Evolutionary conservation across 345 rosid species (phyloP).

Genomic region (Salix dunnii): DNA sequence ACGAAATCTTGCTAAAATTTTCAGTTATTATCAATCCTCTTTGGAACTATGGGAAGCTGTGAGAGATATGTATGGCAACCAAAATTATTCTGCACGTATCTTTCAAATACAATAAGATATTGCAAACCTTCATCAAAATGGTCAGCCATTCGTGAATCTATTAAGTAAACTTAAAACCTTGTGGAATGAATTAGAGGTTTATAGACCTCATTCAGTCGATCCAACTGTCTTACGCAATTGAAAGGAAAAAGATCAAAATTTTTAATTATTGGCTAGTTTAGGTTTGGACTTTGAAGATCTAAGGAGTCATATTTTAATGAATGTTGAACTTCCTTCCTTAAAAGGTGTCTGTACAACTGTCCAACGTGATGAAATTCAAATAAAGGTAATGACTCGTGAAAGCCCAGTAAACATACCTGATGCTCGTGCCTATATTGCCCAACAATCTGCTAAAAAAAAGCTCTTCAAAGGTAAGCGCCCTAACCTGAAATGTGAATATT

Average conservation of each 20-base stretch:
- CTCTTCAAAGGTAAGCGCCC: not conserved
- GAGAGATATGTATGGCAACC: not conserved
- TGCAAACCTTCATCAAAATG: not conserved
- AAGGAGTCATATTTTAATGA: not conserved
- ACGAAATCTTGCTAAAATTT: not conserved
- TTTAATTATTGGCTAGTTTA: not conserved
- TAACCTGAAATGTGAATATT: not conserved
- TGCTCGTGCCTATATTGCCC: not conserved
- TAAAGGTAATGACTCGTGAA: not conserved
- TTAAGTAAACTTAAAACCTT: not conserved
- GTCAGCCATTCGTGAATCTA: not conserved
- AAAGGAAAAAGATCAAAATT: not conserved
- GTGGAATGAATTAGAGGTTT: constrained; percentile 2
- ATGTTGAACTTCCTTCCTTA: not conserved
- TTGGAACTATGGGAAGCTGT: not conserved
- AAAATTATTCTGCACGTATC: not conserved
- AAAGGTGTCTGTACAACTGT: not conserved
- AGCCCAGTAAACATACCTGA: not conserved
- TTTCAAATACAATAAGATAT: not conserved
- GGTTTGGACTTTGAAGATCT: not conserved
- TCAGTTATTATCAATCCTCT: not conserved
- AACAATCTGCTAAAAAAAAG: not conserved
- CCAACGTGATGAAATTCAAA: not conserved
- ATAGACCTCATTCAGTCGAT: not conserved
- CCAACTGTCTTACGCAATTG: not conserved